phyloP scores from a whole-genome alignment of 1,284 basidiomycete species.

The Sporisorium iseilematis-ciliati region DNA sequence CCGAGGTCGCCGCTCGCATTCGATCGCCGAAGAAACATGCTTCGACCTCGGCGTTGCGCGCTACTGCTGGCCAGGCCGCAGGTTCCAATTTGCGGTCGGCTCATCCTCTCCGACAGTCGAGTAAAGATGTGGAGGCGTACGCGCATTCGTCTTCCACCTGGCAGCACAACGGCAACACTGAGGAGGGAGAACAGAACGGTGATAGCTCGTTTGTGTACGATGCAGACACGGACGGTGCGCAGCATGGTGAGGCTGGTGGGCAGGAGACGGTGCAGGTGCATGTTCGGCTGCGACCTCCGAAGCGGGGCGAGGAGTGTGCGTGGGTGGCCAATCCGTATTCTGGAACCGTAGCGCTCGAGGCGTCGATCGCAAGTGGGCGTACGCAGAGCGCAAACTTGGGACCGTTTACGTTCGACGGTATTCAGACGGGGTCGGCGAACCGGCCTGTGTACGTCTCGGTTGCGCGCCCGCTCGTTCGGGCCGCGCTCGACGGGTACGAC shows the following conservation, averaged over 20 bases:
- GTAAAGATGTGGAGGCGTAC: constrained; percentile 19
- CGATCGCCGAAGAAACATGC: constrained; percentile 43
- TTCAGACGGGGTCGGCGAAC: constrained; percentile 85
- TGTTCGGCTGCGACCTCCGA: constrained; percentile 55
- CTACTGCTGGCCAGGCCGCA: constrained; percentile 2
- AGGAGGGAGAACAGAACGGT: constrained; percentile 19
- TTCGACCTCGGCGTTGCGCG: constrained; percentile 28
- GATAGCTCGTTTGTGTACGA: constrained; percentile 62
- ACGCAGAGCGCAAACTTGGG: constrained; percentile 48
- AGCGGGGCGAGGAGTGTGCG: constrained; percentile 54
- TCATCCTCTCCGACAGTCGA: constrained; percentile 20
- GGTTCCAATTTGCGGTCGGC: not conserved
- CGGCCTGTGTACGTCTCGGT: constrained; percentile 85
- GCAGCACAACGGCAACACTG: constrained; percentile 11
- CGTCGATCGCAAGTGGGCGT: constrained; percentile 36
- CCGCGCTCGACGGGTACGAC: constrained; percentile 64
- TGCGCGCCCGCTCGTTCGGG: constrained; percentile 82
- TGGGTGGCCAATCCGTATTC: constrained; percentile 54
- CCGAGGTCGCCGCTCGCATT: constrained; percentile 44
- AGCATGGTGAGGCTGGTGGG: constrained; percentile 4
- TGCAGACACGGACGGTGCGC: constrained; percentile 15
- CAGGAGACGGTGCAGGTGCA: constrained; percentile 59
- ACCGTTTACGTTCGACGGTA: constrained; percentile 74
- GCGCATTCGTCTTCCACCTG: constrained; percentile 28
- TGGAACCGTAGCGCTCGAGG: constrained; percentile 52